Percentiles rank a stretch among this genome's conserved stretches.
Conservation (phyloP, 23 red algal genomes). For the Chondrus crispus region DNA sequence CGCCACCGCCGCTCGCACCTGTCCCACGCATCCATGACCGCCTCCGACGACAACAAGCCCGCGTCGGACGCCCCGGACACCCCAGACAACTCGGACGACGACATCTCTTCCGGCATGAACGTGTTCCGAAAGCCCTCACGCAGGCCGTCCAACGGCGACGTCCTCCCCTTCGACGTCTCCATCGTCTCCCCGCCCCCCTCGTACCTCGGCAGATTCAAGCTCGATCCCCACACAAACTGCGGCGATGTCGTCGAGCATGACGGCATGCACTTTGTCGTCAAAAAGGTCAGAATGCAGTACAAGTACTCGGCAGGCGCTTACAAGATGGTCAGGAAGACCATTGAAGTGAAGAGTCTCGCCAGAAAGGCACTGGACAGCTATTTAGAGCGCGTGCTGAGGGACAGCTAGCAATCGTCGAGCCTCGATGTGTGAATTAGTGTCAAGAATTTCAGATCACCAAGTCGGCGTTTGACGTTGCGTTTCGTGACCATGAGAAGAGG, state of each 20-base stretch:
- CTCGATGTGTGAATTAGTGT: too few species aligned
- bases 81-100: not conserved
- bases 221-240: constrained; percentile 55
- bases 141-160: not conserved
- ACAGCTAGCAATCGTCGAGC: not conserved
- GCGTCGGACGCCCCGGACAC: too few species aligned
- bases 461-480: too few species aligned
- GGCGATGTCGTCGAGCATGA: constrained; percentile 53
- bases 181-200: constrained; percentile 22
- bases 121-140: not conserved
- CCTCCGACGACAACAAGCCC: too few species aligned
- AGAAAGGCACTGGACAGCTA: constrained; percentile 50
- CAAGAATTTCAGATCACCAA: too few species aligned
- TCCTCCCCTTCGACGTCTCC: constrained; percentile 48
- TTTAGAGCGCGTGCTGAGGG: constrained; percentile 25
- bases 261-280: constrained; percentile 39
- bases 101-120: not conserved
- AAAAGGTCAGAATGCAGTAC: constrained; percentile 34
- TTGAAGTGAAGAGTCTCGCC: constrained; percentile 58
- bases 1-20: too few species aligned
- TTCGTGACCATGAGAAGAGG: too few species aligned
- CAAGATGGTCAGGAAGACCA: constrained; percentile 28
- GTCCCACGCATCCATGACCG: too few species aligned
- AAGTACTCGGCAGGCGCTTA: constrained; percentile 15
- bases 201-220: constrained; percentile 34